These are phyloP conservation scores for Podospora pseudocomata DNA, from an alignment of 495 filamentous ascomycete species.

Conservation along the genomic window DNA sequence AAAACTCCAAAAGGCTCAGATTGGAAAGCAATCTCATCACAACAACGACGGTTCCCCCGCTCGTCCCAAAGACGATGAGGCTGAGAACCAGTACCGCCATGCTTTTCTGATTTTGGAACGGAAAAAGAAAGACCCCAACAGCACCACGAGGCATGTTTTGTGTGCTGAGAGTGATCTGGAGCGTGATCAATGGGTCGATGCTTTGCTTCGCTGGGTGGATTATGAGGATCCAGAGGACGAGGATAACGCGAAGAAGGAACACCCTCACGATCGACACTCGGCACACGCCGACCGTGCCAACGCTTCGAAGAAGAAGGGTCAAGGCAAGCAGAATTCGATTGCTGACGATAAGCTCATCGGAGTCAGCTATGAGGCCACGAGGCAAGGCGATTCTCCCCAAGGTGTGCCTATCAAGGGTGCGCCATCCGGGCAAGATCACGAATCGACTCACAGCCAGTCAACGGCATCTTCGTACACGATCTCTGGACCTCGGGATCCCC, in stretches of 20 bases:
- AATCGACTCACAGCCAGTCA: constrained; percentile 32
- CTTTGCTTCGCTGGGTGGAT: constrained; percentile 87
- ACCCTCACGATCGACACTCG: constrained; percentile 35
- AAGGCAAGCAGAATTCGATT: constrained; percentile 34
- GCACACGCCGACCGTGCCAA: constrained; percentile 31
- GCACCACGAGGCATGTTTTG: constrained; percentile 86
- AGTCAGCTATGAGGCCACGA: constrained; percentile 79
- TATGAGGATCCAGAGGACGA: constrained; percentile 59
- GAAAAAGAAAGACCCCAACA: constrained; percentile 91
- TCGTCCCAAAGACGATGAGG: constrained; percentile 60
- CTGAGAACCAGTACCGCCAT: constrained; percentile 94
- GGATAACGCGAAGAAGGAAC: constrained; percentile 29
- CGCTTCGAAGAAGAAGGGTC: constrained; percentile 54
- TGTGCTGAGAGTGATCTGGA: constrained; percentile 94
- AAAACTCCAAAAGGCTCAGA: constrained; percentile 85
- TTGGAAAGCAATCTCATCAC: constrained; percentile 80
- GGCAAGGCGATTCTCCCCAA: constrained; percentile 57
- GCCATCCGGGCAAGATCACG: constrained; percentile 25
- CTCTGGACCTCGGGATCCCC: constrained; percentile 81
- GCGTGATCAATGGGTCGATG: constrained; percentile 89
- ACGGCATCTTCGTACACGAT: constrained; percentile 57
- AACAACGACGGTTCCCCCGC: constrained; percentile 59
- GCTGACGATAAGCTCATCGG: constrained; percentile 61
- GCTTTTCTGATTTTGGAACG: constrained; percentile 93
- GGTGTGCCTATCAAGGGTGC: constrained; percentile 30